Conservation (phyloP, 2,329 filamentous ascomycete genomes). For the Aspergillus vadensis region DNA sequence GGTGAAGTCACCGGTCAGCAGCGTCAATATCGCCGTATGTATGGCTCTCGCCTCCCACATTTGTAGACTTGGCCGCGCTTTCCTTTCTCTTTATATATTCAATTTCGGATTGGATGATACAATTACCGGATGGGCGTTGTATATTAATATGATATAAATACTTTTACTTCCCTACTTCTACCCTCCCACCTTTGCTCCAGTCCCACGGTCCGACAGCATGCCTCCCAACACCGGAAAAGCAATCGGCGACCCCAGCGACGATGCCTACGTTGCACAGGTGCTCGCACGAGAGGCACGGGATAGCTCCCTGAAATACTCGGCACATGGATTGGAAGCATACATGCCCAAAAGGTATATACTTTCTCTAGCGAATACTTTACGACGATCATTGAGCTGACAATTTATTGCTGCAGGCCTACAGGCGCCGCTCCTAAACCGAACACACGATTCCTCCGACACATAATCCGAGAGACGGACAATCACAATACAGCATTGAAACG, state of each 20-base stretch:
- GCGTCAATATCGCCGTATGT: conserved; percentile 1
- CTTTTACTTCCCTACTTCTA: neutral
- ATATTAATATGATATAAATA: neutral
- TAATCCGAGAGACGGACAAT: conserved; percentile 82
- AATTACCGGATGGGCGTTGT: too few relatives aligned
- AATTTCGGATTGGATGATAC: neutral
- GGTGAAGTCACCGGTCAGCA: neutral
- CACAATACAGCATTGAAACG: conserved; percentile 87
- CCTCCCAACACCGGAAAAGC: conserved; percentile 27
- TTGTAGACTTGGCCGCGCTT: neutral
- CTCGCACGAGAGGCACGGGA: conserved; percentile 77
- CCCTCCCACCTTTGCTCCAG: neutral
- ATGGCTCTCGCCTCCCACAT: neutral
- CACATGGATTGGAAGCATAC: conserved; percentile 72
- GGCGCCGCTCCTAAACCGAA: conserved; percentile 81
- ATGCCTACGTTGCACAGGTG: conserved; percentile 71
- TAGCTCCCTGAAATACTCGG: conserved; percentile 71
- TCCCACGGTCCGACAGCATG: conserved; percentile 26
- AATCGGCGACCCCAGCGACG: conserved; percentile 50
- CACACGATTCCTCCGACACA: conserved; percentile 81
- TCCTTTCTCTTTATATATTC: conserved; percentile 3
- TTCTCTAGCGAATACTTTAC: conserved; percentile 1
- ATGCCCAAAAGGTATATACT: conserved; percentile 53
- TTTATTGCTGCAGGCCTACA: conserved; percentile 53
- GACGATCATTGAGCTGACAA: conserved; percentile 7